Conservation (phyloP, 306 rosid genomes). For the Acacia melanoxylon region DNA sequence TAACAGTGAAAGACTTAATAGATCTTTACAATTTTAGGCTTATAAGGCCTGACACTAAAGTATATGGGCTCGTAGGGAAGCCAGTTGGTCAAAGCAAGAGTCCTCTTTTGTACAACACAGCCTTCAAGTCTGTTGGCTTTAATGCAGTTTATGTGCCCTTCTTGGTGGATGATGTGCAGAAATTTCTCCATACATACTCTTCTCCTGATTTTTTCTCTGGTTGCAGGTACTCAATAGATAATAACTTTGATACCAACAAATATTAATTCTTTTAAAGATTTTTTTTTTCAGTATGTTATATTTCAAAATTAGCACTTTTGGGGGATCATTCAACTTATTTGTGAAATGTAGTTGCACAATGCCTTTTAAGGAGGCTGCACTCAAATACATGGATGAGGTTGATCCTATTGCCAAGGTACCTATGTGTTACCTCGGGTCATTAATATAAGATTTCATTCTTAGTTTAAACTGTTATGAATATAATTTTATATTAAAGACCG, state of each 20-base stretch:
- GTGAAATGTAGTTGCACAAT: constrained; percentile 43
- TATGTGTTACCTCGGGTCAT: not conserved
- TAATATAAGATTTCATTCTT: no score
- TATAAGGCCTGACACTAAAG: constrained; percentile 42
- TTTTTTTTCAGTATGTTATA: no score
- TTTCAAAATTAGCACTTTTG: no score
- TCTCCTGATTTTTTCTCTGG: constrained; percentile 43
- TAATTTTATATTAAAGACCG: not conserved
- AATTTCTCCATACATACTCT: constrained; percentile 44
- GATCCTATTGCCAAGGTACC: constrained; percentile 54
- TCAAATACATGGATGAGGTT: constrained; percentile 51
- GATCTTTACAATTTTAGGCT: constrained; percentile 54
- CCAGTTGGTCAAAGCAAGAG: constrained; percentile 59
- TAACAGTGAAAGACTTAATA: constrained; percentile 35
- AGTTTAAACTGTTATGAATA: no score
- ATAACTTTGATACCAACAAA: no score
- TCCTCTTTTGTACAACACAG: constrained; percentile 50
- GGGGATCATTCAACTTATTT: not conserved
- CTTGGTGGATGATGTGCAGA: constrained; percentile 48
- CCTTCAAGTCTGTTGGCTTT: constrained; percentile 44
- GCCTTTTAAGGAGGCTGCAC: constrained; percentile 55
- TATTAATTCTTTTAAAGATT: no score
- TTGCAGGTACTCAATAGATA: constrained; percentile 39
- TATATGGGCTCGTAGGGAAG: constrained; percentile 51
- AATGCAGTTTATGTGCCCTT: constrained; percentile 51